Evolutionary conservation across 1,139 yeast species (phyloP), one percentile per base, ranked within the genome.

Genomic region (Blastobotrys aristatus): DNA sequence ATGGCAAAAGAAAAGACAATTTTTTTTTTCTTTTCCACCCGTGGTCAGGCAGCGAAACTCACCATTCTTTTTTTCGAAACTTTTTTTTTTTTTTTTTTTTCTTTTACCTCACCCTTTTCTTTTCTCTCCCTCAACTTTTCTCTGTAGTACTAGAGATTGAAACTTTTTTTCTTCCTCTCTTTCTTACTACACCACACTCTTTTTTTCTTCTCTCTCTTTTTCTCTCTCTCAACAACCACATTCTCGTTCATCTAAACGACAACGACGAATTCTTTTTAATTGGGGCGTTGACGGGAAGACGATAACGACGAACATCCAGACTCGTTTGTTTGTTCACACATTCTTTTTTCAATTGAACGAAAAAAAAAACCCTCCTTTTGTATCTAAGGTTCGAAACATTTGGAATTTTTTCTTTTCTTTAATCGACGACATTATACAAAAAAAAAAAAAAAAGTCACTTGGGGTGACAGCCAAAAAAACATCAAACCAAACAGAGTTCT

Each of bases 21-120:
- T n/a, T n/a, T n/a, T n/a, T n/a, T n/a, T n/a, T n/a, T n/a, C n/a
- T n/a, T n/a, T n/a, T n/a, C n/a, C n/a, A n/a, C n/a, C n/a, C n/a
- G n/a, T n/a, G n/a, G n/a, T n/a, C n/a, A n/a, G n/a, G n/a, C n/a
- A n/a, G n/a, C n/a, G n/a, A n/a, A n/a, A n/a, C n/a, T n/a, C n/a
- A n/a, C n/a, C n/a, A n/a, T n/a, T n/a, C n/a, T n/a, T n/a, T n/a
- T n/a, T n/a, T n/a, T n/a, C n/a, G n/a, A n/a, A n/a, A n/a, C n/a
- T n/a, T n/a, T n/a, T n/a, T n/a, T 40, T 21, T 32, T 40, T 40
- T 33, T 32, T 40, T 26, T 34, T 26, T 33, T 35, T 16, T 38
- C 24, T 24, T 27, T 38, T 38, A 14, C 22, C 14, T 29, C n/a
- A 14, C 33, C 27, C n/a, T 27, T 17, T 13, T 34, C 42, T 18